Percentiles rank a stretch among this genome's conserved stretches.
Conservation (phyloP, 1,139 yeast genomes). For the Candida sp. region DNA sequence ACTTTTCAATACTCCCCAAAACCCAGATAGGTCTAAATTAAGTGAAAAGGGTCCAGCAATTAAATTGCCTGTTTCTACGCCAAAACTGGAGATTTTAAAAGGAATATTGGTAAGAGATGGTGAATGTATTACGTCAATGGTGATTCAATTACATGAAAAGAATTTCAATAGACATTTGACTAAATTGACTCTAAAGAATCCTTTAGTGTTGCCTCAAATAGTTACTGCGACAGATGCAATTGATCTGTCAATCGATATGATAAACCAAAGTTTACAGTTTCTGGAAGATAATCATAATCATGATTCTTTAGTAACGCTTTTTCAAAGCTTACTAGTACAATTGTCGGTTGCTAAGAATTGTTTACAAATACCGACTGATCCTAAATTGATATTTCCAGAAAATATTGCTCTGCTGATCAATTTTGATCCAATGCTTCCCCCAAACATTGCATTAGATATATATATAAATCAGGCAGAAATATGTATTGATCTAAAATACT, state of each 20-base stretch:
- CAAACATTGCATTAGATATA: slow-evolving; percentile 32
- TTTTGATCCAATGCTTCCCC: slow-evolving; percentile 34
- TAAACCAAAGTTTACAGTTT: slow-evolving; percentile 11
- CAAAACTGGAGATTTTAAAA: slow-evolving; percentile 37
- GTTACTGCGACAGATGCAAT: slow-evolving; percentile 29
- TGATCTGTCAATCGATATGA: slow-evolving; percentile 24
- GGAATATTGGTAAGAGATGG: slow-evolving; percentile 45
- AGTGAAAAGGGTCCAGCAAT: slow-evolving; percentile 36
- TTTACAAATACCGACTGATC: slow-evolving; percentile 43
- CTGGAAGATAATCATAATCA: slow-evolving; percentile 13
- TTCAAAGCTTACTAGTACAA: slow-evolving; percentile 22
- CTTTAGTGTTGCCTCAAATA: slow-evolving; percentile 32
- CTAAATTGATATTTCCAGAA: slow-evolving; percentile 37
- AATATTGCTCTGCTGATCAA: slow-evolving; percentile 21
- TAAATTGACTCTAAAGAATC: slow-evolving; percentile 22
- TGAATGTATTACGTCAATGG: slow-evolving; percentile 30
- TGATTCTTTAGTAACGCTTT: slow-evolving; percentile 18
- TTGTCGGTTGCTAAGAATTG: slow-evolving; percentile 32
- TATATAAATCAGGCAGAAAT: slow-evolving; percentile 45
- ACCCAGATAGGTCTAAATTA: slow-evolving; percentile 23
- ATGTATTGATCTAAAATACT: slow-evolving; percentile 39
- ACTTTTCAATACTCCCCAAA: slow-evolving; percentile 36
- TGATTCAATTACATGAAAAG: slow-evolving; percentile 22
- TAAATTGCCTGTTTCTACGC: slow-evolving; percentile 37
- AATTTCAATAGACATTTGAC: slow-evolving; percentile 29